These are phyloP conservation scores for Lenwebbia sp. DNA, from an alignment of 345 rosid genomes.

Conservation along the genomic window DNA sequence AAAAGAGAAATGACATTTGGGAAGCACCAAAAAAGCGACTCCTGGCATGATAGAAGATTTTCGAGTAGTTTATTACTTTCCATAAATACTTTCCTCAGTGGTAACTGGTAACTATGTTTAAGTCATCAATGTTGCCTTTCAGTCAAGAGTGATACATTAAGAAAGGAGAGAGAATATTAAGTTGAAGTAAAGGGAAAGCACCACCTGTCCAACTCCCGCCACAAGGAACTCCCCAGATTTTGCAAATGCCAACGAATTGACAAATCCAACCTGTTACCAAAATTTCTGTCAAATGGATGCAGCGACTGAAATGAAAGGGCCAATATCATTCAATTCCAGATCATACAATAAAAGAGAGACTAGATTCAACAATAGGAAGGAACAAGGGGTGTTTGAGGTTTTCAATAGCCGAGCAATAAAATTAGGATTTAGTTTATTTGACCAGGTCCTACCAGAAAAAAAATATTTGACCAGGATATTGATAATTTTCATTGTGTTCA, in stretches of 20 bases:
- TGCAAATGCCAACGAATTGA: slow-evolving; percentile 86
- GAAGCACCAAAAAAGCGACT: not conserved
- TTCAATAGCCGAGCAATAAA: not conserved
- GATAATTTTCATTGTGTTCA: not conserved
- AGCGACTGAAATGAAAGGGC: not conserved
- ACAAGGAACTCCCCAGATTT: slow-evolving; percentile 75
- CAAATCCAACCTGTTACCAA: slow-evolving; percentile 68
- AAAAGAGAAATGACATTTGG: not conserved
- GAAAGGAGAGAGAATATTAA: not conserved
- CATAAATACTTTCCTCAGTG: not conserved
- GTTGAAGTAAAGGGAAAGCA: not conserved
- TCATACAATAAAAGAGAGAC: not conserved
- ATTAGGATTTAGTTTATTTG: not conserved
- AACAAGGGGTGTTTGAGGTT: not conserved
- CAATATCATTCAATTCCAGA: not conserved
- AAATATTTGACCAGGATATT: not conserved
- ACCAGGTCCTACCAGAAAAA: not conserved
- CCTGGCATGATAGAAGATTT: not conserved
- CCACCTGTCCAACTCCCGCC: slow-evolving; percentile 91
- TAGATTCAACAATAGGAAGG: not conserved
- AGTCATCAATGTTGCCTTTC: not conserved
- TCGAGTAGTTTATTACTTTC: not conserved
- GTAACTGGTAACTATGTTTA: not conserved
- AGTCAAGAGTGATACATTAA: not conserved
- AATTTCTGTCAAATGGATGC: not conserved